These are phyloP conservation scores for Eragrostis tef DNA, from an alignment of 202 grass and related monocot genomes.

Conservation along the genomic window DNA sequence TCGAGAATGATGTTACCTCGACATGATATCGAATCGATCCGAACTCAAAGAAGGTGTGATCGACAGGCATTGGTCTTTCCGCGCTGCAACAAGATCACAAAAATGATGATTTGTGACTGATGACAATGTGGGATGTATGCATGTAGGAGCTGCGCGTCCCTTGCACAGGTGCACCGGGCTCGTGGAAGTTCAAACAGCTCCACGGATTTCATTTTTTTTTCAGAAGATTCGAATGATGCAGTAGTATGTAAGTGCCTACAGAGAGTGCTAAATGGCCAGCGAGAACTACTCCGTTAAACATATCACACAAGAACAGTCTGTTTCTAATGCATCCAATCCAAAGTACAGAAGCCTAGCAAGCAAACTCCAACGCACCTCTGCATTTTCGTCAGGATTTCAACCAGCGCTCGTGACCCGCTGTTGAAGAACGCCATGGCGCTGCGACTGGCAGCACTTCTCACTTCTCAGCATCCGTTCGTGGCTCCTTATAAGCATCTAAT, in stretches of 20 bases:
- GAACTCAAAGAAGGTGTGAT: conserved; percentile 83
- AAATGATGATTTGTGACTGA: conserved; percentile 6
- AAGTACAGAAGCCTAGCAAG: no score
- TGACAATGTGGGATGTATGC: neutral
- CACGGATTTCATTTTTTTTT: neutral
- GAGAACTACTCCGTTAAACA: neutral
- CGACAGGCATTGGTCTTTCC: conserved; percentile 66
- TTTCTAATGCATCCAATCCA: no score
- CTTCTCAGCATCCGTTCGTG: neutral
- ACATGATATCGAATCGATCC: conserved; percentile 75
- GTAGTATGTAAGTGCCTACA: no score
- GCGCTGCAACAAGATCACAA: conserved; percentile 44
- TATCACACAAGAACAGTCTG: neutral
- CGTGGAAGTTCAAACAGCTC: neutral
- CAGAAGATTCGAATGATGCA: neutral
- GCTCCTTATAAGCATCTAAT: conserved; percentile 39
- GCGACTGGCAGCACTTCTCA: neutral
- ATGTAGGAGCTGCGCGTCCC: neutral
- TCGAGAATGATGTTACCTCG: conserved; percentile 66
- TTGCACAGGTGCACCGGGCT: neutral
- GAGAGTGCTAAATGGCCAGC: no score
- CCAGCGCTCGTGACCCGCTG: conserved; percentile 59
- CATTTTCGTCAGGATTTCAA: conserved; percentile 72
- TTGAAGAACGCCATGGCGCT: conserved; percentile 77
- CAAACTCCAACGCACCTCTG: conserved; percentile 53